phyloP scores from a whole-genome alignment of 345 rosid genomes.

The Clausena lansium region DNA sequence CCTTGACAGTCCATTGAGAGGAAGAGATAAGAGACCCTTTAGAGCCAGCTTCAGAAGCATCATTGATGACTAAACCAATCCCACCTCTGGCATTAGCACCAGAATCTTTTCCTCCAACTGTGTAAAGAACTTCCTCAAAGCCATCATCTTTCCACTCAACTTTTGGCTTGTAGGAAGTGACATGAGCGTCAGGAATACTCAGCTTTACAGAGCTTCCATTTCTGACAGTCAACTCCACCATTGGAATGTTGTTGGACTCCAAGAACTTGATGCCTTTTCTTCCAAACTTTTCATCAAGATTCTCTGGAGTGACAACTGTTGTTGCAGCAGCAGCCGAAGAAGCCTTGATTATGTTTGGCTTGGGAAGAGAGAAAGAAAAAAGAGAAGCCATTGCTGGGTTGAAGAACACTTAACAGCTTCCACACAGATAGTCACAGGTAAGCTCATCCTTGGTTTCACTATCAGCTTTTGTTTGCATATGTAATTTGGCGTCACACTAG shows the following conservation, averaged over 20 bases:
- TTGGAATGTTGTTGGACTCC: slow-evolving; percentile 46
- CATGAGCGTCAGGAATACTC: slow-evolving; percentile 66
- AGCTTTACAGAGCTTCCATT: slow-evolving; percentile 75
- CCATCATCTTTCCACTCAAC: slow-evolving; percentile 86
- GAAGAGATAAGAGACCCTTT: slow-evolving; percentile 44
- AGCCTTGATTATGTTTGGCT: slow-evolving; percentile 42
- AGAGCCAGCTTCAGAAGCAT: slow-evolving; percentile 42
- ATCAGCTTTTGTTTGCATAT: slow-evolving; percentile 25
- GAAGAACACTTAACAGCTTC: slow-evolving; percentile 21
- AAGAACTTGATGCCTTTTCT: slow-evolving; percentile 78
- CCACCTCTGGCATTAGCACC: slow-evolving; percentile 50
- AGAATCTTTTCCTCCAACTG: slow-evolving; percentile 38
- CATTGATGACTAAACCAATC: slow-evolving; percentile 68
- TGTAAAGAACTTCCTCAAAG: slow-evolving; percentile 70
- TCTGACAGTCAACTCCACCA: slow-evolving; percentile 69
- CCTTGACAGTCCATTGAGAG: slow-evolving; percentile 72
- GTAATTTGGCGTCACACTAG: slow-evolving; percentile 20
- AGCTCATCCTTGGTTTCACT: slow-evolving; percentile 36
- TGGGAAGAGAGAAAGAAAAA: slow-evolving; percentile 57
- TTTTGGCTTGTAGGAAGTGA: slow-evolving; percentile 81
- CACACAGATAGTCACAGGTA: slow-evolving; percentile 18
- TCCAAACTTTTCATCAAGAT: slow-evolving; percentile 60
- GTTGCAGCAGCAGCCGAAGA: slow-evolving; percentile 22
- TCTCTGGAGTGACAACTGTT: slow-evolving; percentile 33
- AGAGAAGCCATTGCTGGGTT: slow-evolving; percentile 62